Percentiles rank a stretch among this genome's conserved stretches.
These are phyloP conservation scores for Trichophyton rubrum DNA, from an alignment of 2,329 filamentous ascomycete species.

Conservation along the genomic window DNA sequence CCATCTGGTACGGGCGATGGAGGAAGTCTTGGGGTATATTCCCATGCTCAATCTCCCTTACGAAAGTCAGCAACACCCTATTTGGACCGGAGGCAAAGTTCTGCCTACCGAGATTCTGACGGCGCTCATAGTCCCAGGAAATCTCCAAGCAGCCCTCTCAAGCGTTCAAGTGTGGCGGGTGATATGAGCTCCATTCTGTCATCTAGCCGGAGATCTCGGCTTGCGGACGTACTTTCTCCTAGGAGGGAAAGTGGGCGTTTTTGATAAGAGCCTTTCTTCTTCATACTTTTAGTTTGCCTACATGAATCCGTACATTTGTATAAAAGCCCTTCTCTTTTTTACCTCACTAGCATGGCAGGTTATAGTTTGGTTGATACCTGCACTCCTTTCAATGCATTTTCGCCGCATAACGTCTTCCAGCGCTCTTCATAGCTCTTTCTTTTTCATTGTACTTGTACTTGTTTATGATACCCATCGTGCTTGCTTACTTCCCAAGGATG, in stretches of 20 bases:
- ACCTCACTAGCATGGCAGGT: not conserved
- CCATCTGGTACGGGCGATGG: conserved; percentile 45
- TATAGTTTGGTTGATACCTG: not conserved
- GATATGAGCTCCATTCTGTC: conserved; percentile 18
- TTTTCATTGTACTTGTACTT: not conserved
- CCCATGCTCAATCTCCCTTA: conserved; percentile 68
- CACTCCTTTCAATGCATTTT: not conserved
- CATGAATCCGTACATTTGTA: not conserved
- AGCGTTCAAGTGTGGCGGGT: conserved; percentile 31
- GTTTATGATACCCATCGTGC: not conserved
- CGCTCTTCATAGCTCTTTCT: not conserved
- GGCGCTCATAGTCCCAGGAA: conserved; percentile 27
- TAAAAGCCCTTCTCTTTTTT: not conserved
- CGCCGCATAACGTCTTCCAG: not conserved
- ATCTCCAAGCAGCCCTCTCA: conserved; percentile 31
- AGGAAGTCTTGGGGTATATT: conserved; percentile 68
- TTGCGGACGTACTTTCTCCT: not conserved
- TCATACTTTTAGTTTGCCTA: not conserved
- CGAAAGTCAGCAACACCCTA: conserved; percentile 61
- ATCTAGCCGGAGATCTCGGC: not conserved
- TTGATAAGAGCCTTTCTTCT: conserved; percentile 7
- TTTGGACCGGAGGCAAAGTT: conserved; percentile 32
- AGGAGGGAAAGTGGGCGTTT: conserved; percentile 22
- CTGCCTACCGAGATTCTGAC: conserved; percentile 28
- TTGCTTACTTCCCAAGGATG: not conserved